phyloP scores from a whole-genome alignment of 345 rosid genomes.

The Euphorbia lathyris region DNA sequence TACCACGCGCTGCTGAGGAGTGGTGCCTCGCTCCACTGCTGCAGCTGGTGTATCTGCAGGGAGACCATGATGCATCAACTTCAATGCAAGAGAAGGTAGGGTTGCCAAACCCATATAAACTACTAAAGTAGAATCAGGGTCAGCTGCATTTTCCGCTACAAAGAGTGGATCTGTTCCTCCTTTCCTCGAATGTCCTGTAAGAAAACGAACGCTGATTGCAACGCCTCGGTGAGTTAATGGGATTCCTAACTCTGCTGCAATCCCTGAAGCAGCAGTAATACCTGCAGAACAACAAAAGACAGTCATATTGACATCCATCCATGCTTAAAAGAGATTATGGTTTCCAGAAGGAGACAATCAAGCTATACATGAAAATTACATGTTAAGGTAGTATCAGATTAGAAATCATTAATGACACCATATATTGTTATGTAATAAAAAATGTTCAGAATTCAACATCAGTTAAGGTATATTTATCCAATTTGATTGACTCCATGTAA shows the following conservation, averaged over 20 bases:
- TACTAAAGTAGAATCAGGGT: conserved; percentile 85
- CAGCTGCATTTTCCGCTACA: conserved; percentile 88
- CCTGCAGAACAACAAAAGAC: conserved; percentile 43
- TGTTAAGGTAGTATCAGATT: no score
- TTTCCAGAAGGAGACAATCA: neutral
- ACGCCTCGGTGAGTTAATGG: conserved; percentile 93
- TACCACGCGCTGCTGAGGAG: conserved; percentile 19
- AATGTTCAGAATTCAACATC: neutral
- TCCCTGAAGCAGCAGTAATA: conserved; percentile 96
- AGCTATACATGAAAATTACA: no score
- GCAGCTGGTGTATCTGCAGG: conserved; percentile 79
- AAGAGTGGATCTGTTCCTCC: conserved; percentile 41
- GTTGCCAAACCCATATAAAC: conserved; percentile 97
- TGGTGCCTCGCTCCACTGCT: conserved; percentile 60
- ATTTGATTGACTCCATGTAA: neutral
- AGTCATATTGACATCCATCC: neutral
- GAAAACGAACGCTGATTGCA: conserved; percentile 83
- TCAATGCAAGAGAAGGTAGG: conserved; percentile 74
- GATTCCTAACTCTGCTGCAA: conserved; percentile 90
- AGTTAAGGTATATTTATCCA: neutral
- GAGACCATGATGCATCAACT: conserved; percentile 83
- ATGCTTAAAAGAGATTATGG: neutral
- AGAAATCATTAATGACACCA: no score
- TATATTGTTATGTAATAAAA: no score
- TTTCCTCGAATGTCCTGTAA: conserved; percentile 90